Evolutionary conservation across 768 basidiomycete genomes (phyloP).

Genomic region (Suillus tomentosus): DNA sequence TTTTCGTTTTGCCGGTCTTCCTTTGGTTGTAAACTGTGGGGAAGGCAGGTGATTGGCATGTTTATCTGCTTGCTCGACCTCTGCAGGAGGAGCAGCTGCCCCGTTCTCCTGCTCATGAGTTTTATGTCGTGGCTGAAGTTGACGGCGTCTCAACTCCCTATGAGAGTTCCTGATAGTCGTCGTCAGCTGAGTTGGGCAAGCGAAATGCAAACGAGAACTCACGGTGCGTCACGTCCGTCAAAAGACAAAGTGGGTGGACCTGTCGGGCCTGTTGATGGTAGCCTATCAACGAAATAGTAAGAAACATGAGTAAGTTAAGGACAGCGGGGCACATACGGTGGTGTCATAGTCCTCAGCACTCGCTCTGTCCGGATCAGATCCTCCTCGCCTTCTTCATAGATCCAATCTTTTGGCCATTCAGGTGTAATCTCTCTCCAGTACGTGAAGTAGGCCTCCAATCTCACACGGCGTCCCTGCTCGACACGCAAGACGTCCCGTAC

Average conservation of each 20-base stretch:
- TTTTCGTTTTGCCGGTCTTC: not conserved
- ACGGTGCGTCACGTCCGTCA: not conserved
- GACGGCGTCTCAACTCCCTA: not conserved
- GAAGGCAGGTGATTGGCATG: not conserved
- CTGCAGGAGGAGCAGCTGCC: not conserved
- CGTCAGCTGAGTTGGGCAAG: not conserved
- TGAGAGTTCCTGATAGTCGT: not conserved
- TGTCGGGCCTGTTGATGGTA: not conserved
- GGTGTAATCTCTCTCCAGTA: slow-evolving; percentile 31
- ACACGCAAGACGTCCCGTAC: slow-evolving; percentile 25
- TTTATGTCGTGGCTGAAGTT: not conserved
- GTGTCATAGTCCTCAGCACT: not conserved
- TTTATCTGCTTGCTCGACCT: not conserved
- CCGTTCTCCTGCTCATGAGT: not conserved
- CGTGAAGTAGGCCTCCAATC: slow-evolving; percentile 30
- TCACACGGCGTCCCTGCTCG: slow-evolving; percentile 26
- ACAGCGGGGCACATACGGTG: not conserved
- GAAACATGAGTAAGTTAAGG: not conserved
- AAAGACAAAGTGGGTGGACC: not conserved
- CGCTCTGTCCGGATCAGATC: not conserved
- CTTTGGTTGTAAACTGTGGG: not conserved
- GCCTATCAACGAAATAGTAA: not conserved
- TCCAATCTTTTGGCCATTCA: slow-evolving; percentile 27
- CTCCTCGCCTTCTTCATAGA: slow-evolving; percentile 17
- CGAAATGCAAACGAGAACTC: not conserved